Percentiles rank a stretch among this genome's conserved stretches.
Evolutionary conservation across 768 basidiomycete genomes (phyloP).

Genomic region (Guyanaporus albipodus): DNA sequence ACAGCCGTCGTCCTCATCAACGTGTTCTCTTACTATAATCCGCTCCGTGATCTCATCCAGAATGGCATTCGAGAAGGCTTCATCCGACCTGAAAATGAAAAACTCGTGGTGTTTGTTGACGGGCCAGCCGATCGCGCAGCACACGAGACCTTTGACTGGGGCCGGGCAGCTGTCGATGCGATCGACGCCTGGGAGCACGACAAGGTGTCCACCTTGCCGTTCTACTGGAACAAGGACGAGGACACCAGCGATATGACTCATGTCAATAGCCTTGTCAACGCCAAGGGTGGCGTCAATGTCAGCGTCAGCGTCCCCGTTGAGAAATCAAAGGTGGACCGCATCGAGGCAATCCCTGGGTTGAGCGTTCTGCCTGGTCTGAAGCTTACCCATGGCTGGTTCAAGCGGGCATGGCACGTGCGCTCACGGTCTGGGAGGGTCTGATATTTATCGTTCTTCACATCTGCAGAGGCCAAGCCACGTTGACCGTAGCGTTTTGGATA

Average conservation of each 20-base stretch:
- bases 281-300: background rate
- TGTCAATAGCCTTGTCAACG: background rate
- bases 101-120: constrained; percentile 71
- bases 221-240: constrained; percentile 46
- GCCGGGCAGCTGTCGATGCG: constrained; percentile 59
- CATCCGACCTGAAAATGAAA: constrained; percentile 58
- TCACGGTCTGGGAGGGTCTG: constrained; percentile 20
- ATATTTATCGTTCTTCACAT: constrained; percentile 7
- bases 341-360: constrained; percentile 20
- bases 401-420: constrained; percentile 33
- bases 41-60: constrained; percentile 71
- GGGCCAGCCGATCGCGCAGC: constrained; percentile 51
- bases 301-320: background rate
- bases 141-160: constrained; percentile 75
- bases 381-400: constrained; percentile 29
- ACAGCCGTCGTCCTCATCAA: constrained; percentile 85
- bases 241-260: constrained; percentile 32
- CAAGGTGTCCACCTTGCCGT: constrained; percentile 33
- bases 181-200: constrained; percentile 55
- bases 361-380: constrained; percentile 22
- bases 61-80: constrained; percentile 68
- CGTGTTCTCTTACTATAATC: constrained; percentile 77
- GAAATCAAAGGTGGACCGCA: constrained; percentile 18
- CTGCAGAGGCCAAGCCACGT: constrained; percentile 2
- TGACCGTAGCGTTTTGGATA: constrained; percentile 7